Evolutionary conservation across 2,329 filamentous ascomycete species (phyloP).

Genomic region (Metarhizium brunneum): DNA sequence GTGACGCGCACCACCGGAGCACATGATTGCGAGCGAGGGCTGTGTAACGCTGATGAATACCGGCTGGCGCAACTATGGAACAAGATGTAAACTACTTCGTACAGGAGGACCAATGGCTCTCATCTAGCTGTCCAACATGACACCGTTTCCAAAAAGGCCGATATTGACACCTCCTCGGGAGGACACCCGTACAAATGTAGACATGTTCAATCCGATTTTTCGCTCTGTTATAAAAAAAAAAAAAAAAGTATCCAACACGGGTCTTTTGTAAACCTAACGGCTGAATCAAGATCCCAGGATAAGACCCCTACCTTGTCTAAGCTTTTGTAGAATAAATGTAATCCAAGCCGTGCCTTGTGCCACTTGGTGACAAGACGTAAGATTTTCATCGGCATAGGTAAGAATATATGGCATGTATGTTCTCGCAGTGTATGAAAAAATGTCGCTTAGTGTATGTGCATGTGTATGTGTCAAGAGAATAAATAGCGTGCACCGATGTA

Average conservation of each 20-base stretch:
- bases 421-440: background rate
- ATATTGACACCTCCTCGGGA: background rate
- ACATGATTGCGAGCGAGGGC: too few relatives aligned
- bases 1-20: too few relatives aligned
- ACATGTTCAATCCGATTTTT: background rate
- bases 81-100: too few relatives aligned
- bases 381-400: background rate
- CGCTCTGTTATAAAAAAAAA: too few relatives aligned
- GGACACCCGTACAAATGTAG: background rate
- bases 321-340: background rate
- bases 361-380: background rate
- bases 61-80: too few relatives aligned
- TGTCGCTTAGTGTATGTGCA: background rate
- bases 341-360: background rate
- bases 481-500: background rate
- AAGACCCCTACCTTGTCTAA: too few relatives aligned
- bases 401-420: slow-evolving; percentile 2
- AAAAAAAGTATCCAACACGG: background rate
- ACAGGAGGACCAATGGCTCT: background rate
- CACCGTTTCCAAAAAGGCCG: background rate
- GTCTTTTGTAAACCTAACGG: background rate
- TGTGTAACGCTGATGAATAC: too few relatives aligned
- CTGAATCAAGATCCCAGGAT: background rate
- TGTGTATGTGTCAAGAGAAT: background rate
- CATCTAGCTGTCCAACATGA: background rate